Evolutionary conservation across 495 filamentous ascomycete species (phyloP), one percentile per base, ranked within the genome.

Genomic region (Hypoxylon perforatum): DNA sequence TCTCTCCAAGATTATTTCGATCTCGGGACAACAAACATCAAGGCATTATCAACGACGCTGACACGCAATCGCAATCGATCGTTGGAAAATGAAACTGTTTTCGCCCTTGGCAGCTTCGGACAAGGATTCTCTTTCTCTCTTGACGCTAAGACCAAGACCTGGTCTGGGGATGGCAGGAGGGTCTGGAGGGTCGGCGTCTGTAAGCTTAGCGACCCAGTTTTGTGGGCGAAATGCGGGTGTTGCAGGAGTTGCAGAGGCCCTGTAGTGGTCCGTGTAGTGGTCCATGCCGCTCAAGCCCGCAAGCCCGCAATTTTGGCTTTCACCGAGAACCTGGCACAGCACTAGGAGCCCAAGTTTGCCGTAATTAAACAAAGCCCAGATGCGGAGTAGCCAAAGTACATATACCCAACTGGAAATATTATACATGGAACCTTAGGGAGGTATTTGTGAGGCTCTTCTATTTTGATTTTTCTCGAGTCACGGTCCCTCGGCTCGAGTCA

Each of bases 251-350:
- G 57, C 65, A 60, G 28, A 56, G 49, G 41, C 61, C 65, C 19
- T 51, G 28, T 22, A n/a, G 18, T 69, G 60, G 55, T 64, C 65
- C 65, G 28, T 51, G 28, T 22, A n/a, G 18, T 69, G 60, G 55
- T 64, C 65, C 50, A 53, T 61, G 66, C 66, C 11, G 18, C 22
- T 33, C 8, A 10, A 33, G 30, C 30, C 30, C n/a, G 11, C 23
- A 23, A 63, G 18, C 65, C 65, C 66, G 61, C 66, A 69, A 65
- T 61, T 65, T 69, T 69, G 61, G 25, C 66, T 69, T 61, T 65
- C 66, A 61, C 65, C 56, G 56, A 64, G 17, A 56, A 30, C 36
- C 45, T 69, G 57, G 56, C 45, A 63, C 55, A 58, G 22, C 57
- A 61, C 46, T 61, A 66, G 51, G 49, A 50, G 18, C 23, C 42